Base-by-base conservation (phyloP, 768 basidiomycete species). In the Suillus plorans region DNA sequence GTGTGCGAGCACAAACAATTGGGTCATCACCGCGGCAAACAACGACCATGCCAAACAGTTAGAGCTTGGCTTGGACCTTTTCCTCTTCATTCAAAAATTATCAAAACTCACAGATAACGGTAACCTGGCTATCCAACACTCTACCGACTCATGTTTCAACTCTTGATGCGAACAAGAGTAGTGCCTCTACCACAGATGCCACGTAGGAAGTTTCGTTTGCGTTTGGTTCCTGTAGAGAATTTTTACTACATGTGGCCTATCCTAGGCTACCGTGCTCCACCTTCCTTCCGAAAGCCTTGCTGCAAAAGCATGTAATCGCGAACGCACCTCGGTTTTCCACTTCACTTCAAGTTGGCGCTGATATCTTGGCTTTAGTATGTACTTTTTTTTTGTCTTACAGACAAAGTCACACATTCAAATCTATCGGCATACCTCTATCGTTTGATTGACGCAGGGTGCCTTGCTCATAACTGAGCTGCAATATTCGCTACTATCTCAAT, bases 1-100 rank as follows among this genome's bases (percentile, higher is more conserved):
- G 62, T 63, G 62, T 31, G 39, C 28, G 37, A 25, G 62, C 57
- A 63, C 57, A 63, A 63, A 63, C 62, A 53, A 63, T 31, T 59
- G 50, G 62, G 55, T 52, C 62, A 62, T 41, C 57, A 58, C 58
- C 57, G 8, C 39, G 25, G 39, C 39, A 59, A 59, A 59, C 58
- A 59, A 59, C 58, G 41, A 42, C 58, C 58, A 59, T 42, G 58
- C 58, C 39, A 59, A 41, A 59, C 58, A 18, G 16, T 16, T 16
- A 50, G 50, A 25, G 36, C 22, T 37, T 37, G 36, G 10, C 36
- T 37, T 8, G 36, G 8, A 37, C 36, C 14, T 39, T 20, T 41
- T 58, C 28, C 28, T 59, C 58, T 59, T 59, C 58, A 41, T 59
- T 28, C 39, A 28, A 59, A 55, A 59, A 59, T 50, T 25, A 28